These are phyloP conservation scores for Clavispora vitiphila DNA, from an alignment of 805 yeast genomes.

Conservation along the genomic window DNA sequence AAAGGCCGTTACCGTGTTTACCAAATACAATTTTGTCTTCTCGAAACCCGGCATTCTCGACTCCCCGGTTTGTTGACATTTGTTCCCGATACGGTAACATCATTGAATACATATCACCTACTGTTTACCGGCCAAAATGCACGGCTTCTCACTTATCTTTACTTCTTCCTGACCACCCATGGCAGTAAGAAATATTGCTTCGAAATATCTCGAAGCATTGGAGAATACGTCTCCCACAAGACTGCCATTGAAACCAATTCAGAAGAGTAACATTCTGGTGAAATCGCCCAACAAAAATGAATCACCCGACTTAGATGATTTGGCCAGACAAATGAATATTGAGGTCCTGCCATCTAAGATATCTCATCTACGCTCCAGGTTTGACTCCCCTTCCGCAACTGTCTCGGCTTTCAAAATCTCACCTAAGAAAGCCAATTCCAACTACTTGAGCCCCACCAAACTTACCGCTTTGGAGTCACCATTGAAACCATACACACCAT, in stretches of 20 bases:
- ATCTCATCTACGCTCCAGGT: slow-evolving; percentile 26
- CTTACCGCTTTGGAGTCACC: neutral
- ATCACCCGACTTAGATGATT: slow-evolving; percentile 30
- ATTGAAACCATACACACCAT: neutral
- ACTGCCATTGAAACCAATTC: slow-evolving; percentile 26
- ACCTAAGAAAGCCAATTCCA: slow-evolving; percentile 5
- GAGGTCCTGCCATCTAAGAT: slow-evolving; percentile 21
- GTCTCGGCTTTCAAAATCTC: slow-evolving; percentile 38
- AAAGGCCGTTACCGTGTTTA: neutral
- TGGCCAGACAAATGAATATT: slow-evolving; percentile 34
- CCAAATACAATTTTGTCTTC: neutral
- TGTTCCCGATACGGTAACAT: slow-evolving; percentile 3
- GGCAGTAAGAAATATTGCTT: slow-evolving; percentile 25
- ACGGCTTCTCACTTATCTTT: slow-evolving; percentile 11
- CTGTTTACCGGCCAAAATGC: neutral
- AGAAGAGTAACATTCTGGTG: slow-evolving; percentile 2
- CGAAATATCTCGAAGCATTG: slow-evolving; percentile 32
- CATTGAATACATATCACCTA: neutral
- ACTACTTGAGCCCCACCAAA: neutral
- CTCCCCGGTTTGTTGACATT: slow-evolving; percentile 1
- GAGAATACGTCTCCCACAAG: slow-evolving; percentile 23
- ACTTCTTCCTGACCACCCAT: slow-evolving; percentile 20
- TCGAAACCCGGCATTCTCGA: neutral
- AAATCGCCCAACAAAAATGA: slow-evolving; percentile 17
- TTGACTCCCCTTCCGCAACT: slow-evolving; percentile 39